Base-by-base conservation (phyloP, 345 rosid genomes). In the Rhodamnia argentea region DNA sequence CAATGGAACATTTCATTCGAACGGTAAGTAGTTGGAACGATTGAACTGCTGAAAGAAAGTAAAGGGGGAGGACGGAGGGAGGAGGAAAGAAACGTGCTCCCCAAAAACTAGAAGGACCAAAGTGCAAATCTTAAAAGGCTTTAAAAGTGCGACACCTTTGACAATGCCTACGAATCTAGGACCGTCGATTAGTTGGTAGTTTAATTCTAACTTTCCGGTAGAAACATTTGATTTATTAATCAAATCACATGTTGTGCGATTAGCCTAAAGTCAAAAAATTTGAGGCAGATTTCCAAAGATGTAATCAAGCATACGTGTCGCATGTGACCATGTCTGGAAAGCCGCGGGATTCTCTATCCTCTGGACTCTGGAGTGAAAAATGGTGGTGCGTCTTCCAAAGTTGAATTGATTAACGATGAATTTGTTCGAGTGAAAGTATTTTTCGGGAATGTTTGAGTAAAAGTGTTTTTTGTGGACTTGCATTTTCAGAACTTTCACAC, bases 341-440 rank as follows among this genome's bases (percentile, higher is more conserved):
- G 20, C 7, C 13, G 18, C 24, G 7, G 37, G 47, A 1, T 32
- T 64, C 47, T 32, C 47, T 22, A 7, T 15, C 78, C 14, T 37
- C 78, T 0, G 47, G 13, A 37, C 14, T 37, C 78, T 0, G 47
- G 13, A 37, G 13, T 18, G 1, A 24, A 70, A 20, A 37, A 70
- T 15, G 76, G 23, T 16, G 22, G 42, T 16, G 75, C 5, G 23
- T 0, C 1, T 5, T 29, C 22, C 76, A 29, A 15, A 64, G 32
- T 64, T 0, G 40, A 29, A 64, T 7, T 15, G 3, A 16, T 29
- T 64, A 32, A 11, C 0, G 1, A 0, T 12, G 52, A 0, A 14
- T 11, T 51, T 51, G 52, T 50, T 11, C 11, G 12, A 50, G 4
- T 3, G 4, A 51, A 11, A 51, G 52, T 12, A 12, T 3, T 11